Base-by-base conservation (phyloP, 2,329 filamentous ascomycete species). In the Thermothelomyces thermophilus region DNA sequence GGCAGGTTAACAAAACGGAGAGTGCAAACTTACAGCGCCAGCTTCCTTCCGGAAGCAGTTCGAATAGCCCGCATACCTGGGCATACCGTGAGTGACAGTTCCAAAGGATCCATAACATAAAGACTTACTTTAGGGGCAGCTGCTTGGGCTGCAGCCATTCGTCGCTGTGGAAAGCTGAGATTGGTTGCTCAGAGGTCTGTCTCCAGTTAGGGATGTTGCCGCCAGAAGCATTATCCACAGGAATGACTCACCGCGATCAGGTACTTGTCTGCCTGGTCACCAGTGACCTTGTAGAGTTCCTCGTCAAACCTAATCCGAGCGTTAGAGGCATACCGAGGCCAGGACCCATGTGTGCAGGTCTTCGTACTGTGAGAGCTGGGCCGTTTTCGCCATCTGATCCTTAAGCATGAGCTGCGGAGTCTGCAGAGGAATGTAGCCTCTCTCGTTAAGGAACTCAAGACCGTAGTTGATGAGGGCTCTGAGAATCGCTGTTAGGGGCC, bases 11-110 rank as follows among this genome's bases (percentile, higher is more conserved):
- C 7, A 14, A 16, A n/a, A 17, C 3, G 16, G 1, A 6, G 2
- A 13, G 7, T 2, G 20, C 10, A 9, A 28, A 36, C 55, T 45
- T 55, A 59, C 57, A 37, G 56, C 57, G 47, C 93, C 93, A 35
- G 93, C 93, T 68, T 98, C 93, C 71, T 94, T 90, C 60, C 93
- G 81, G 75, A 95, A 98, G 70, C 90, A 96, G 26, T 91, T 95
- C 60, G 84, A 90, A 74, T 91, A 96, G 7, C 93, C 93, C 37
- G 89, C 86, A 64, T 88, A 87, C 76, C 90, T 57, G 17, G 5
- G 9, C 4, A 2, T 35, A 2, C 5, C 5, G 19, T 51, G 2
- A 52, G 48, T 5, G 8, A 24, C 3, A 13, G 28, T 11, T 14
- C 3, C 26, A 3, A 5, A 7, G 16, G 11, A n/a, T 8, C 5